These are phyloP conservation scores for Fusarium sambucinum DNA, from an alignment of 2,329 filamentous ascomycete species.

Conservation along the genomic window DNA sequence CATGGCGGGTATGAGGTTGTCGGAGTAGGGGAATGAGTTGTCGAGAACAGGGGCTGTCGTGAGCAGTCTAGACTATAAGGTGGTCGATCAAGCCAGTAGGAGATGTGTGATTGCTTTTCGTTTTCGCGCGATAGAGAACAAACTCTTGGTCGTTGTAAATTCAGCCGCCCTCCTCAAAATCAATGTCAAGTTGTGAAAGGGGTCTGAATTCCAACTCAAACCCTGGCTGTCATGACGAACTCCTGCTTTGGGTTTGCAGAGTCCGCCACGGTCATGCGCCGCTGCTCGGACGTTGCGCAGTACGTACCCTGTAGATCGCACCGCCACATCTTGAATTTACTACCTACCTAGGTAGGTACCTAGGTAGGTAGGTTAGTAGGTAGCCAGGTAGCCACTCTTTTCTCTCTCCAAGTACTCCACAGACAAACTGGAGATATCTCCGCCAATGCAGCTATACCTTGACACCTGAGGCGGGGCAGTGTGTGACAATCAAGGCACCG, in stretches of 20 bases:
- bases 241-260: conserved; percentile 14
- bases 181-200: conserved; percentile 33
- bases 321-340: conserved; percentile 29
- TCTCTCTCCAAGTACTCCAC: neutral
- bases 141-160: neutral
- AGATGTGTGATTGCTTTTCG: neutral
- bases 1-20: conserved; percentile 60
- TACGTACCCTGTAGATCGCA: conserved; percentile 27
- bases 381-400: conserved; percentile 19
- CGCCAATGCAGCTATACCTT: conserved; percentile 11
- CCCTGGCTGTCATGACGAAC: conserved; percentile 30
- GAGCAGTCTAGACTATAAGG: neutral
- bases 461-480: conserved; percentile 26
- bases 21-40: neutral
- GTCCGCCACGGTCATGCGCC: conserved; percentile 31
- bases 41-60: conserved; percentile 17
- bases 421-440: conserved; percentile 16
- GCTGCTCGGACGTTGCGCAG: conserved; percentile 1
- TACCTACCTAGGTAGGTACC: too few relatives aligned
- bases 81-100: neutral
- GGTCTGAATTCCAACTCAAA: conserved; percentile 30
- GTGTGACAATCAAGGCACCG: conserved; percentile 3
- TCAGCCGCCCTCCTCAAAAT: conserved; percentile 1
- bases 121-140: neutral
- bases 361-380: too few relatives aligned